Base-by-base conservation (phyloP, 1,139 yeast species). In the Geotrichum citri-aurantii region DNA sequence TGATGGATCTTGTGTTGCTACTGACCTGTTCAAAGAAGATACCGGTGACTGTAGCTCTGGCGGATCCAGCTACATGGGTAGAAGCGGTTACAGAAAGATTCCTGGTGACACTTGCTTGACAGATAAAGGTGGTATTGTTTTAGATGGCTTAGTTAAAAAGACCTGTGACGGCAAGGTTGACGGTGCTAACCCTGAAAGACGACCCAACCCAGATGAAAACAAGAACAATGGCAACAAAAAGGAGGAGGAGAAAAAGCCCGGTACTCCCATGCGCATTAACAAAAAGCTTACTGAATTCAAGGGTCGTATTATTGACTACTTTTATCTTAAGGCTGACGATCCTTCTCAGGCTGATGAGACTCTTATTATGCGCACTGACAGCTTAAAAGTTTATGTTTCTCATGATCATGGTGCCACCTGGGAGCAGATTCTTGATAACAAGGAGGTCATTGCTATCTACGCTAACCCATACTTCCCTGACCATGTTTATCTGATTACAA, bases 361-460 rank as follows among this genome's bases (percentile, higher is more conserved):
- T 11, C 72, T 93, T n/a, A 67, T 93, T 23, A 73, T 88, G 14
- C 77, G 80, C 57, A 86, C 93, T 0, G 71, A 73, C 27, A 73
- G 76, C 42, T 78, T 81, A 46, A 73, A 76, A 10, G 77, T 84
- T 1, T 85, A 74, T 65, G 79, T 89, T 14, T 88, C 97, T 0
- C 87, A 84, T 67, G 85, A 91, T 72, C 95, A 95, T 52, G 98
- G 98, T 23, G 69, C 75, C 2, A 71, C 73, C 1, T 86, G 92
- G 75, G 75, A 76, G 17, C 74, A 75, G 61, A 77, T 81, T 24
- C 79, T 73, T 14, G 69, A 80, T 3, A 73, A 75, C 47, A 85
- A 80, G 23, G 76, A 79, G 24, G 77, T 89, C 50, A 64, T 78
- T 4, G 82, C 81, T 7, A 79, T 86, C 48, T 77, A 79, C 54